Evolutionary conservation across 2,329 filamentous ascomycete genomes (phyloP).

Genomic region (Aureobasidium sp.): DNA sequence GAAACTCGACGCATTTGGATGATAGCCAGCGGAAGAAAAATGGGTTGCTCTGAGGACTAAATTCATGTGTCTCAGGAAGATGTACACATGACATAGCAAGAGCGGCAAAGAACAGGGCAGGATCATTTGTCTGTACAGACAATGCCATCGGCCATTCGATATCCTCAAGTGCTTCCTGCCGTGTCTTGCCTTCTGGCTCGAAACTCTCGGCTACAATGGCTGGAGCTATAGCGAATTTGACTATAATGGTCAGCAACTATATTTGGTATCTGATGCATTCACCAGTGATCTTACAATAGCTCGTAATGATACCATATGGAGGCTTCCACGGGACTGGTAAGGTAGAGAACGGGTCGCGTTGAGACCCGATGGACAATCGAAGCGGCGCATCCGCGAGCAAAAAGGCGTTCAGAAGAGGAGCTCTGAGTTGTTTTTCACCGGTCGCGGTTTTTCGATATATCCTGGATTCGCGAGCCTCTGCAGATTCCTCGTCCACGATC

Average conservation of each 20-base stretch:
- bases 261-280: background rate
- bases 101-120: constrained; percentile 2
- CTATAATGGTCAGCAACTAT: background rate
- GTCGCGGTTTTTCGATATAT: constrained; percentile 2
- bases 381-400: background rate
- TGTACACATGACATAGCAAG: constrained; percentile 5
- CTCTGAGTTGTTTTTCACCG: background rate
- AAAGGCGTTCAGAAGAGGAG: constrained; percentile 1
- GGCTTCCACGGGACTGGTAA: constrained; percentile 2
- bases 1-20: constrained; percentile 2
- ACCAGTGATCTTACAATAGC: background rate
- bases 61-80: constrained; percentile 3
- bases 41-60: background rate
- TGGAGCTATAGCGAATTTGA: constrained; percentile 12
- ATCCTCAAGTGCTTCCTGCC: constrained; percentile 8
- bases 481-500: background rate
- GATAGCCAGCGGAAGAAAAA: constrained; percentile 13
- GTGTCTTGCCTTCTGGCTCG: constrained; percentile 8
- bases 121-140: constrained; percentile 10
- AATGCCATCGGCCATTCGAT: constrained; percentile 11
- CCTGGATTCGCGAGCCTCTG: background rate
- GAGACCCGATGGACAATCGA: constrained; percentile 5
- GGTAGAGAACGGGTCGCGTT: constrained; percentile 5
- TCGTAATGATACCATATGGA: constrained; percentile 8
- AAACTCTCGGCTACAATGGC: constrained; percentile 7